Evolutionary conservation across 2,329 filamentous ascomycete genomes (phyloP).

Genomic region (Penicillium verrucosum): DNA sequence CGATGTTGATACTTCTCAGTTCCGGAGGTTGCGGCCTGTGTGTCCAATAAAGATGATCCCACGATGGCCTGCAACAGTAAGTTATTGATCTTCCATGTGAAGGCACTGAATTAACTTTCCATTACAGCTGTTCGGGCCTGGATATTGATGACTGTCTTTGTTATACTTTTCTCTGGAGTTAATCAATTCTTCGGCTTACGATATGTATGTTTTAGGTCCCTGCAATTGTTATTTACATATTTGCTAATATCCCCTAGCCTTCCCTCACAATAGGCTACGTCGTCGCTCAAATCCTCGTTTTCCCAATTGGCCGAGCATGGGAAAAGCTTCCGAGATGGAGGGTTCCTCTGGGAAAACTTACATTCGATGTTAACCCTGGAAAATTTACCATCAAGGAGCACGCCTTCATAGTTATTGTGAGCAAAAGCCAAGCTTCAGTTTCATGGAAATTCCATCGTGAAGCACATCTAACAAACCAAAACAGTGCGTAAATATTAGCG

Average conservation of each 20-base stretch:
- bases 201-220: constrained; percentile 18
- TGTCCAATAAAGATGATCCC: constrained; percentile 36
- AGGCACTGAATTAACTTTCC: not conserved
- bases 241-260: constrained; percentile 12
- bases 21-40: constrained; percentile 39
- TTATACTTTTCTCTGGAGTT: constrained; percentile 24
- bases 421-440: not conserved
- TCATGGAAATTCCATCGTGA: not conserved
- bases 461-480: not conserved
- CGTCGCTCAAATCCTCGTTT: constrained; percentile 23
- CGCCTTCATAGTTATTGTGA: constrained; percentile 25
- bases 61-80: constrained; percentile 33
- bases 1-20: constrained; percentile 22
- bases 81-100: not conserved
- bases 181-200: constrained; percentile 27
- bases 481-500: constrained; percentile 32
- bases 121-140: constrained; percentile 30
- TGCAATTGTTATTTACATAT: not conserved
- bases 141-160: constrained; percentile 26
- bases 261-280: constrained; percentile 25
- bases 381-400: constrained; percentile 24
- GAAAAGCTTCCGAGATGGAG: constrained; percentile 25
- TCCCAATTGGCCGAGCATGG: constrained; percentile 21
- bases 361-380: constrained; percentile 24
- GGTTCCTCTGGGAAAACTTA: constrained; percentile 17